phyloP scores from a whole-genome alignment of 805 yeast genomes.

The Cyberlindnera maritima region DNA sequence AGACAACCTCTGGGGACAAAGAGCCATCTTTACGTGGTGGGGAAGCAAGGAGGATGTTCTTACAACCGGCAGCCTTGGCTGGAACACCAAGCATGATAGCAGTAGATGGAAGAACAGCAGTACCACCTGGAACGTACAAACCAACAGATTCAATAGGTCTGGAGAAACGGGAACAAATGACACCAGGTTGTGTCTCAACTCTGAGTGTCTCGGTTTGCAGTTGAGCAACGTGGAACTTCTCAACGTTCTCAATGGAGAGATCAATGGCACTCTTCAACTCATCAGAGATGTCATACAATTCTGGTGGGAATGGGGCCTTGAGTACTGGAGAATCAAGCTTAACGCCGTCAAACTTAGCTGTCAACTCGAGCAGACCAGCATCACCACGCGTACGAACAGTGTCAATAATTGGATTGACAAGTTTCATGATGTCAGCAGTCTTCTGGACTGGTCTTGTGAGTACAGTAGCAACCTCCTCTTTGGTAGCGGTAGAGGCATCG shows the following conservation, averaged over 20 bases:
- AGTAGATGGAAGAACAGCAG: conserved; percentile 97
- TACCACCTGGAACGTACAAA: conserved; percentile 96
- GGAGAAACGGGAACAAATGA: conserved; percentile 88
- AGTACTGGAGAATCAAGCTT: conserved; percentile 67
- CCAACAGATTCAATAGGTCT: conserved; percentile 95
- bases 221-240: conserved; percentile 93
- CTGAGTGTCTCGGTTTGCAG: conserved; percentile 65
- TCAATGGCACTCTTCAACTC: conserved; percentile 83
- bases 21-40: conserved; percentile 95
- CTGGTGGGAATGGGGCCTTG: conserved; percentile 82
- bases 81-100: conserved; percentile 99
- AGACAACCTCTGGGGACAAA: conserved; percentile 94
- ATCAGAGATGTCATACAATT: conserved; percentile 69
- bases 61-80: conserved; percentile 96
- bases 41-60: conserved; percentile 86
- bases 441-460: conserved; percentile 93
- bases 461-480: conserved; percentile 54
- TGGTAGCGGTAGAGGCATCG: conserved; percentile 43
- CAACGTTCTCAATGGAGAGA: conserved; percentile 82
- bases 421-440: conserved; percentile 86
- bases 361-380: conserved; percentile 79
- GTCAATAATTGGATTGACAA: conserved; percentile 87
- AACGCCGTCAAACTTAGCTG: conserved; percentile 90
- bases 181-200: conserved; percentile 95
- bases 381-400: conserved; percentile 80